Base-by-base conservation (phyloP, 169 alveolate species). In the Plasmodium fragile region DNA sequence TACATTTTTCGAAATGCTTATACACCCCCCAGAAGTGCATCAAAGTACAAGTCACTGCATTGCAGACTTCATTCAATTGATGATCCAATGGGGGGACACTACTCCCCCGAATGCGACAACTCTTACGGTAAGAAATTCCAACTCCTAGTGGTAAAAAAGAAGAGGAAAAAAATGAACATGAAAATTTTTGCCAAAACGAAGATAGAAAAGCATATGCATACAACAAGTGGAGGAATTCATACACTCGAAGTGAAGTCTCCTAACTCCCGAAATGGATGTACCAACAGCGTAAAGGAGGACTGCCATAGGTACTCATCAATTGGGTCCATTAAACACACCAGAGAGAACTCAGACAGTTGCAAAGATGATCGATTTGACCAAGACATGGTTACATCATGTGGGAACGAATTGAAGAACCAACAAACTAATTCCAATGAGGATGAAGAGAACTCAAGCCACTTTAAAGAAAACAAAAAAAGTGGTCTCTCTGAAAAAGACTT, bases 121-220 rank as follows among this genome's bases (percentile, higher is more conserved):
- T 55, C 81, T 10, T n/a, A 5, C 41, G 52, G 34, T 65, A 69
- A 34, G 7, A 82, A 82, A 70, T 70, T 69, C 55, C 92, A 69
- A 70, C 22, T 1, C 32, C n/a, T 69, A 34, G 81, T 39, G 18
- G 71, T 82, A 71, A 82, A 82, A 28, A 82, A 82, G 28, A 82
- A 70, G 53, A 82, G 73, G 75, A 82, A 82, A 69, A 82, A 82
- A 82, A 69, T 11, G 18, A 82, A 69, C 34, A 10, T 82, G 28
- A 69, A 34, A 28, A 28, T 53, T 45, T 53, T 55, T 13, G 4
- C 72, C 4, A 34, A 4, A 69, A 70, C 25, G 8, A 28, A 36
- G 36, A 81, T 53, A 81, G 75, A 32, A 39, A 82, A 82, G 52
- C 32, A 45, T 70, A 82, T 53, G 28, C 32, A 18, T 36, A 34